Base-by-base conservation (phyloP, 2,329 filamentous ascomycete species). In the Eutypella sp. region DNA sequence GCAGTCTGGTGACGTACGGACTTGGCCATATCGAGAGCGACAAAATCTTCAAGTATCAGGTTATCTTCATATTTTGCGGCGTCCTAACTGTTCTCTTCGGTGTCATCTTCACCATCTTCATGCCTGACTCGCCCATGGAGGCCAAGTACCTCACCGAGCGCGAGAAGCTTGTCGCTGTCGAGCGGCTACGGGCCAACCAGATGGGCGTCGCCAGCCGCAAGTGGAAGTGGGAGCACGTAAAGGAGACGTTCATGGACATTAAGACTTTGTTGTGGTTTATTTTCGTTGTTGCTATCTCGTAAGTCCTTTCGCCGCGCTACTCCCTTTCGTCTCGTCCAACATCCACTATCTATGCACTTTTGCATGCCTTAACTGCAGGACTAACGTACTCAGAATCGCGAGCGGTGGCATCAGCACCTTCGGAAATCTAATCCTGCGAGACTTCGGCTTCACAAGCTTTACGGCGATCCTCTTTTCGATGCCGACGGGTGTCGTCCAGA, bases 171-270 rank as follows among this genome's bases (percentile, higher is more conserved):
- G 72, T 89, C 36, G 85, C 84, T 0, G 70, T 90, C 22, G 87
- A 89, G 51, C 75, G 87, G 0, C 79, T 92, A 5, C 74, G 86
- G 0, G 73, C 81, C 19, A 92, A 92, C 55, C 81, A 89, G 60
- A 87, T 87, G 48, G 87, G 87, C 0, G 82, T 87, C 15, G 84
- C 83, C 2, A 85, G 81, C 49, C 81, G 82, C 52, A 75, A 85
- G 50, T 87, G 84, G 65, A 85, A 85, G 73, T 71, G 75, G 67
- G 73, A 77, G 19, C 88, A 93, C 51, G 69, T 85, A 1, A 70
- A 76, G 15, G 74, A 80, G 48, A 60, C 58, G 3, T 50, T 59
- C 5, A 49, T 51, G 2, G 58, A 62, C 27, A 31, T 62, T 19
- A 84, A 80, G 57, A 81, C 76, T 1, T 74, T 73, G 0, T 61